Percentiles rank a stretch among this genome's conserved stretches.
phyloP scores from a whole-genome alignment of 2,329 filamentous ascomycete genomes.

The Fusarium nanum region DNA sequence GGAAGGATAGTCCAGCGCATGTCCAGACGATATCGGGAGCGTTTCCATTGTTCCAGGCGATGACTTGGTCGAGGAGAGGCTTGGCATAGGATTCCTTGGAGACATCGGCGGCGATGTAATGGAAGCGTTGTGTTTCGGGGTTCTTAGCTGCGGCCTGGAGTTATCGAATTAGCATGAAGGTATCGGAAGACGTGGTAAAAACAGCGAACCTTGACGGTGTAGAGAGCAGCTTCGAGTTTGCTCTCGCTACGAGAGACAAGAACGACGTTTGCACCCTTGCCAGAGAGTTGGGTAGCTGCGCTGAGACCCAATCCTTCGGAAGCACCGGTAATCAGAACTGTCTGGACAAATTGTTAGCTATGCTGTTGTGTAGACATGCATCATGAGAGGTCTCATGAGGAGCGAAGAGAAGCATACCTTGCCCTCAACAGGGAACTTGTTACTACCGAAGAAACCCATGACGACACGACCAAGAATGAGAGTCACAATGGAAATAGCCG shows the following conservation, averaged over 20 bases:
- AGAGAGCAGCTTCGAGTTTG: conserved; percentile 79
- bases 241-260: conserved; percentile 81
- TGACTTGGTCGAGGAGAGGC: conserved; percentile 76
- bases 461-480: conserved; percentile 47
- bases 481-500: conserved; percentile 31
- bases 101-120: conserved; percentile 86
- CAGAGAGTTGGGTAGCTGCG: conserved; percentile 77
- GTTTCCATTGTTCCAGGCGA: conserved; percentile 78
- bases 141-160: conserved; percentile 73
- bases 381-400: conserved; percentile 24
- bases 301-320: conserved; percentile 92
- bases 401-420: conserved; percentile 67
- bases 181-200: not conserved
- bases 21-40: conserved; percentile 92
- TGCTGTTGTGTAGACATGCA: conserved; percentile 24
- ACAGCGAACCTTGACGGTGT: conserved; percentile 69
- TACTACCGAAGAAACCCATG: conserved; percentile 77
- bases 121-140: conserved; percentile 78
- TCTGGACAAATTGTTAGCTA: conserved; percentile 62
- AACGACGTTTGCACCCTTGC: conserved; percentile 87
- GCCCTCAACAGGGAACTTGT: conserved; percentile 86
- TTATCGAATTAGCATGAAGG: conserved; percentile 3
- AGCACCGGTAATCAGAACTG: conserved; percentile 87
- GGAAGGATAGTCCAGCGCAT: conserved; percentile 79
- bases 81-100: conserved; percentile 75